A percentile compares a stretch with the other conserved stretches of the same genome.
These are phyloP conservation scores for Brassica cretica DNA, from an alignment of 345 rosid species.

Conservation along the genomic window DNA sequence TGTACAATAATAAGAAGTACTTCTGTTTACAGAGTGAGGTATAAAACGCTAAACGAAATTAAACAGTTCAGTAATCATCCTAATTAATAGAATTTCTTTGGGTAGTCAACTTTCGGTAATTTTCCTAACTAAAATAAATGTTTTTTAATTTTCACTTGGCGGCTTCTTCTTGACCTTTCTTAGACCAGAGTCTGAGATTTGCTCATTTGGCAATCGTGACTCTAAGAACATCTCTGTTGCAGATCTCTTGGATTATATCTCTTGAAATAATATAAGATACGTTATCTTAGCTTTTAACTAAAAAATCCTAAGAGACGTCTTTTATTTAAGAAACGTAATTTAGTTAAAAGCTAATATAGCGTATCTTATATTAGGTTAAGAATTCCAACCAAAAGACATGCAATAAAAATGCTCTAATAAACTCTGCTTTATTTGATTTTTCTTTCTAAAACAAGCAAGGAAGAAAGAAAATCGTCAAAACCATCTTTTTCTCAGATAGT, in stretches of 20 bases:
- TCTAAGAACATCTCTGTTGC: background rate
- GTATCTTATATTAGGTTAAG: no score
- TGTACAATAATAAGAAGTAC: no score
- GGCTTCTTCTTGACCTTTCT: background rate
- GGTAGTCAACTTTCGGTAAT: background rate
- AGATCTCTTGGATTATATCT: no score
- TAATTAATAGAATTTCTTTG: background rate
- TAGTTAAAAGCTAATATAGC: no score
- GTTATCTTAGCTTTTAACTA: no score
- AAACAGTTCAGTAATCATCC: background rate
- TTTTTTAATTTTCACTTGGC: background rate
- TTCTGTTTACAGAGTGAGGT: no score
- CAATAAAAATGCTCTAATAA: background rate
- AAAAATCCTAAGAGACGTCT: no score
- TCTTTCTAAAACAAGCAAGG: background rate
- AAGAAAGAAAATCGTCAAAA: background rate
- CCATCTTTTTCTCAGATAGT: conserved; percentile 4
- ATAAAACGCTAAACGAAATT: no score
- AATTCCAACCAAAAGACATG: no score
- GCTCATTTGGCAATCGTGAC: conserved; percentile 15
- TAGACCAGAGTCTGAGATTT: conserved; percentile 24
- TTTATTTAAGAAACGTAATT: no score
- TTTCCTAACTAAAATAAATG: background rate
- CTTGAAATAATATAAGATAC: no score
- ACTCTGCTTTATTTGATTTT: background rate